Evolutionary conservation across 768 basidiomycete genomes (phyloP).

Genomic region (Hericium alpestre): DNA sequence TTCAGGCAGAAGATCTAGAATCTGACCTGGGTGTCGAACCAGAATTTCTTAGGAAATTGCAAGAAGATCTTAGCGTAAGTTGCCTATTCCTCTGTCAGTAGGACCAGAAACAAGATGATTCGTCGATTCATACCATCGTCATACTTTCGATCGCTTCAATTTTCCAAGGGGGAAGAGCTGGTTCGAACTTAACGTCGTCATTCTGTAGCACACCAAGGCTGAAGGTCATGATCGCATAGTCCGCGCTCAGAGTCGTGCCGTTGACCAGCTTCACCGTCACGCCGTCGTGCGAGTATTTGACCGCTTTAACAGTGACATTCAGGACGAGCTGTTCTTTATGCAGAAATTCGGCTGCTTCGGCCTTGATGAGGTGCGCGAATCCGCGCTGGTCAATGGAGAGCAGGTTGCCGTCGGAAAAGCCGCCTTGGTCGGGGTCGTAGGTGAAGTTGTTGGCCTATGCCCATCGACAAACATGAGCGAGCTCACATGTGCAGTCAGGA

Average conservation of each 20-base stretch:
- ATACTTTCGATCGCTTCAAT: slow-evolving; percentile 54
- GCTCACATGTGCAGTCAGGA: not conserved
- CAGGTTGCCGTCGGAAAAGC: slow-evolving; percentile 43
- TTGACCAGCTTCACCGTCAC: slow-evolving; percentile 29
- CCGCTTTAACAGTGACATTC: slow-evolving; percentile 36
- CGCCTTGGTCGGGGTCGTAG: slow-evolving; percentile 36
- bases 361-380: slow-evolving; percentile 43
- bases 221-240: slow-evolving; percentile 37
- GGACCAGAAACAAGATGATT: too few species aligned
- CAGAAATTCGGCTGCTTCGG: slow-evolving; percentile 47
- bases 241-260: slow-evolving; percentile 19
- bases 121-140: slow-evolving; percentile 35
- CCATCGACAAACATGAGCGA: not conserved
- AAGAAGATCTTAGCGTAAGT: slow-evolving; percentile 64
- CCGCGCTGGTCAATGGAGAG: slow-evolving; percentile 52
- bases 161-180: slow-evolving; percentile 48
- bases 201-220: slow-evolving; percentile 37
- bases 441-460: slow-evolving; percentile 53
- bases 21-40: slow-evolving; percentile 36
- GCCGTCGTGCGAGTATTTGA: slow-evolving; percentile 31
- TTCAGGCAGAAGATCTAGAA: not conserved
- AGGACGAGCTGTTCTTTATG: slow-evolving; percentile 31
- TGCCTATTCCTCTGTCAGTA: slow-evolving; percentile 20
- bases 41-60: slow-evolving; percentile 52
- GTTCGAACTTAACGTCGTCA: slow-evolving; percentile 45